Conservation (phyloP, 1,139 yeast genomes). For the Casaregolazyma suthepensis region DNA sequence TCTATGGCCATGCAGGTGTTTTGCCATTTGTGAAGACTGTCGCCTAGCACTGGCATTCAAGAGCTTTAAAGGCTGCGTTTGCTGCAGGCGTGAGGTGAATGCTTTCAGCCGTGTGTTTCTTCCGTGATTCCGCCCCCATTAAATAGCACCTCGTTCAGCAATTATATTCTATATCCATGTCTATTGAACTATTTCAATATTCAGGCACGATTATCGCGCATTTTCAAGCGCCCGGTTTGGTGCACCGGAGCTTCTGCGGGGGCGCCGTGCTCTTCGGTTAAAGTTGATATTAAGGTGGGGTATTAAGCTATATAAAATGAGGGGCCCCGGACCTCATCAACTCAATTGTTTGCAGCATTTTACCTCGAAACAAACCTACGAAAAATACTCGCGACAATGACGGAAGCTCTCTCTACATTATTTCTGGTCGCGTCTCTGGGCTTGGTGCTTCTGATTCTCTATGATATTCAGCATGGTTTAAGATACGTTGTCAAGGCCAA, state of each 20-base stretch:
- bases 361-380: not conserved
- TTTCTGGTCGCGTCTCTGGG: not conserved
- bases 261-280: not conserved
- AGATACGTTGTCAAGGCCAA: constrained; percentile 1
- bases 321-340: not conserved
- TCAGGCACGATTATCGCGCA: no score
- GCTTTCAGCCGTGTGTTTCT: constrained; percentile 36
- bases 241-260: not conserved
- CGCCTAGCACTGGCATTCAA: constrained; percentile 68
- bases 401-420: not conserved
- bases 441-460: not conserved
- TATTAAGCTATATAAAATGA: not conserved
- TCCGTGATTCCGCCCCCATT: constrained; percentile 25
- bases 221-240: no score
- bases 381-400: not conserved
- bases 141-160: not conserved
- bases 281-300: not conserved
- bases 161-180: not conserved
- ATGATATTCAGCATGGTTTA: not conserved
- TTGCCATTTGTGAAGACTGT: constrained; percentile 82
- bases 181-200: not conserved
- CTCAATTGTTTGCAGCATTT: not conserved
- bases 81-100: constrained; percentile 72
- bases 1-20: constrained; percentile 90
- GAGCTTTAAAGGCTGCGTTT: constrained; percentile 75